A percentile compares a stretch with the other conserved stretches of the same genome.
Conservation (phyloP, 768 basidiomycete genomes). For the Leccinellum rugosiceps region DNA sequence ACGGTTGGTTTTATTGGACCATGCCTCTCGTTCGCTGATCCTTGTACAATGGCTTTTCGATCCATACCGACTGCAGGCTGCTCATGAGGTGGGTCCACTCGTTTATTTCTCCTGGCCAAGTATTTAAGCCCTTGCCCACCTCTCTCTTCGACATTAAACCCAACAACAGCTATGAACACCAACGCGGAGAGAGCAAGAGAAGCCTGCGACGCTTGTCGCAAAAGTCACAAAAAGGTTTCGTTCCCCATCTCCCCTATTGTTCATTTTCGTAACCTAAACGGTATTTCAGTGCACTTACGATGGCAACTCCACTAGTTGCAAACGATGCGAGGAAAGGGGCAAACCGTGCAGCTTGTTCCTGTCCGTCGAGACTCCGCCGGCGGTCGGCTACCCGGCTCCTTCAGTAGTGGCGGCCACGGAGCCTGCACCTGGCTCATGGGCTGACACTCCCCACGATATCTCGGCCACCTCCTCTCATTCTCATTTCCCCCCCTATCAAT, state of each 20-base stretch:
- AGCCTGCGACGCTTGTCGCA: constrained; percentile 25
- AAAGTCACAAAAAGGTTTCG: constrained; percentile 26
- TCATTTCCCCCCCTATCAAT: background rate
- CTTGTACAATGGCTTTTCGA: constrained; percentile 8
- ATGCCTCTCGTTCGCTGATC: constrained; percentile 5
- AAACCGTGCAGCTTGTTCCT: constrained; percentile 17
- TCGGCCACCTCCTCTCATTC: background rate
- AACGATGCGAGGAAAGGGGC: constrained; percentile 15
- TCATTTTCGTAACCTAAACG: background rate
- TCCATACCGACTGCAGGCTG: background rate
- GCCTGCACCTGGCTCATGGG: constrained; percentile 5
- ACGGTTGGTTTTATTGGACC: constrained; percentile 6
- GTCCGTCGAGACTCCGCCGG: background rate
- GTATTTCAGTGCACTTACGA: constrained; percentile 18
- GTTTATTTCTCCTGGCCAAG: constrained; percentile 4
- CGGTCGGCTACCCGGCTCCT: constrained; percentile 5
- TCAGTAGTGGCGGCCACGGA: background rate
- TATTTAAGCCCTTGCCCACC: constrained; percentile 18
- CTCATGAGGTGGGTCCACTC: constrained; percentile 7
- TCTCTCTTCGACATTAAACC: constrained; percentile 1
- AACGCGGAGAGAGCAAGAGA: constrained; percentile 22
- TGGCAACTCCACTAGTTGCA: constrained; percentile 8
- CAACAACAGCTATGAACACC: constrained; percentile 16
- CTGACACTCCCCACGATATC: constrained; percentile 1
- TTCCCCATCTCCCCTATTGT: background rate